phyloP scores from a whole-genome alignment of 495 filamentous ascomycete species.

The Neurospora discreta region DNA sequence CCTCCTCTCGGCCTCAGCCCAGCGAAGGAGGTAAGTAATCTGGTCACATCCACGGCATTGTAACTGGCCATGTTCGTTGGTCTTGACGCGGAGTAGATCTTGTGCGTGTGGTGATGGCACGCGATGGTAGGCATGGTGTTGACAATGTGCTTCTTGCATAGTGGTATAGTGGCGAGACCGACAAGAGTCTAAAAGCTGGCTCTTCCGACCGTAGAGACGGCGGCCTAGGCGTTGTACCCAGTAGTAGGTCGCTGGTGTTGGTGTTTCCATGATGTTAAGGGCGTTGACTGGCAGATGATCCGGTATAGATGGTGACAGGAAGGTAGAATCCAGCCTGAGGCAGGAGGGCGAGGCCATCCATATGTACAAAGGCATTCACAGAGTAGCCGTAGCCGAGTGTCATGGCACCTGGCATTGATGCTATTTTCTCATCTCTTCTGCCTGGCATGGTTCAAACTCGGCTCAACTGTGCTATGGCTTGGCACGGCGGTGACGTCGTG shows the following conservation, averaged over 20 bases:
- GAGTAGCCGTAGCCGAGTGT: background rate
- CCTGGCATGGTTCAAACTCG: background rate
- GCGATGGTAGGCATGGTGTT: background rate
- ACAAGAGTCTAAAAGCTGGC: background rate
- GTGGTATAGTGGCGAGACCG: background rate
- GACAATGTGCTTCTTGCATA: background rate
- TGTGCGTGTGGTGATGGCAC: background rate
- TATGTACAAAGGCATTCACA: background rate
- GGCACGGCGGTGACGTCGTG: background rate
- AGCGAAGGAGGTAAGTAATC: conserved; percentile 18
- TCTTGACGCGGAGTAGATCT: conserved; percentile 6
- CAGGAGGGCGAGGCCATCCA: background rate
- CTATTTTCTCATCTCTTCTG: background rate
- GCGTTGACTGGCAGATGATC: background rate
- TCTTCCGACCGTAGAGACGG: background rate
- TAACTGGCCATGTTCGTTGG: conserved; percentile 13
- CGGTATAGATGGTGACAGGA: background rate
- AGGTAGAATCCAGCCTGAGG: background rate
- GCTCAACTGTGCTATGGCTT: background rate
- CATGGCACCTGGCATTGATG: background rate
- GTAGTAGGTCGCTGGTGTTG: background rate
- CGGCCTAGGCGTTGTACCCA: background rate
- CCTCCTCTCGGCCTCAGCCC: conserved; percentile 17
- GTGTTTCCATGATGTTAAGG: background rate
- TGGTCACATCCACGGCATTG: conserved; percentile 18